A percentile compares a stretch with the other conserved stretches of the same genome.
Conservation (phyloP, 2,329 filamentous ascomycete genomes). For the Cordyceps tenuipes region DNA sequence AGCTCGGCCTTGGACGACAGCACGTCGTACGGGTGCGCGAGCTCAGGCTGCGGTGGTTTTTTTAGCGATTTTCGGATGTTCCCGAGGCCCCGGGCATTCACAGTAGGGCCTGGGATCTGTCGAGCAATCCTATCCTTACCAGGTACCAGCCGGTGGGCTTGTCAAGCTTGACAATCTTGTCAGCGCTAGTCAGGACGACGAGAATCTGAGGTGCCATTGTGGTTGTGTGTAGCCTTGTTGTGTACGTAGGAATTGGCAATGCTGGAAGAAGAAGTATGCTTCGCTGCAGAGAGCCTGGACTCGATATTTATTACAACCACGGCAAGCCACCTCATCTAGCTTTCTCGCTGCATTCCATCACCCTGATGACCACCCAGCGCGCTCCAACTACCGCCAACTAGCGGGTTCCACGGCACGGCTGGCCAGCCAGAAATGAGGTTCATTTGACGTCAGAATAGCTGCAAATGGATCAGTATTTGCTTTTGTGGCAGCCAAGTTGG, state of each 20-base stretch:
- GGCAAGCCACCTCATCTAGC: background rate
- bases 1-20: conserved; percentile 46
- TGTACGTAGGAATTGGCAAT: background rate
- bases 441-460: conserved; percentile 7
- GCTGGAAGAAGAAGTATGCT: background rate
- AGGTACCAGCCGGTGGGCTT: conserved; percentile 64
- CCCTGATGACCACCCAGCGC: background rate
- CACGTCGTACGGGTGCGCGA: conserved; percentile 56
- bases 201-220: conserved; percentile 54
- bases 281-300: background rate
- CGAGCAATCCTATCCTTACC: conserved; percentile 28
- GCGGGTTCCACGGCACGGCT: background rate
- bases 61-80: no score
- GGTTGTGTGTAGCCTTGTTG: background rate
- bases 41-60: conserved; percentile 39
- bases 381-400: no score
- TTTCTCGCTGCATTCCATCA: background rate
- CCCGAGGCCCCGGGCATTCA: background rate
- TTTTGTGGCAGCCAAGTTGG: background rate
- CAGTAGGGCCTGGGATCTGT: background rate
- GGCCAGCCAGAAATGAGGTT: background rate
- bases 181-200: conserved; percentile 60
- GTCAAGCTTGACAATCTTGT: conserved; percentile 37
- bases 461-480: background rate
- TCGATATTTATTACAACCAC: background rate